Conservation (phyloP, 805 yeast species). For the Saturnispora kantuleensis region DNA sequence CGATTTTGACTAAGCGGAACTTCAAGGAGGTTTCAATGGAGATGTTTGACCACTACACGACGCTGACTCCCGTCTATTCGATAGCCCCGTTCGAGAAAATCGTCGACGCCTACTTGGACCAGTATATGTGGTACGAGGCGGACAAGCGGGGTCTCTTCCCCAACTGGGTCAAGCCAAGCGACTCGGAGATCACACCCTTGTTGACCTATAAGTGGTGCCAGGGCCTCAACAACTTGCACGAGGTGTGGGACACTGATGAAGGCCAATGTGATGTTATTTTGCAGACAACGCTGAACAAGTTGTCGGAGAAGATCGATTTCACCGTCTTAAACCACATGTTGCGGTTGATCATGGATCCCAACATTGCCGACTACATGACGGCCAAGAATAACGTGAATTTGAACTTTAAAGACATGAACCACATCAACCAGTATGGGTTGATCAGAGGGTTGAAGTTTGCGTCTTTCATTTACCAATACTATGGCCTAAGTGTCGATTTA, state of each 20-base stretch:
- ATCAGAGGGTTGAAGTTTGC: constrained; percentile 86
- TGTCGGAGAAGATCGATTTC: constrained; percentile 81
- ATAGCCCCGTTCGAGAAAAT: constrained; percentile 91
- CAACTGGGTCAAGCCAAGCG: constrained; percentile 93
- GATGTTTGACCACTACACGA: constrained; percentile 85
- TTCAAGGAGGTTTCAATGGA: constrained; percentile 83
- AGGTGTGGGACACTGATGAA: constrained; percentile 67
- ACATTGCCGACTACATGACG: constrained; percentile 88
- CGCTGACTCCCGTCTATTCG: constrained; percentile 74
- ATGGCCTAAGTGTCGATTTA: constrained; percentile 78
- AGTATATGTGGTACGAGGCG: constrained; percentile 92
- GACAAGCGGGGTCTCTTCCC: constrained; percentile 84
- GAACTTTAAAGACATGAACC: constrained; percentile 90
- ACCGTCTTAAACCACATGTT: constrained; percentile 76
- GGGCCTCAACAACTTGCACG: constrained; percentile 68
- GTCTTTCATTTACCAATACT: constrained; percentile 81
- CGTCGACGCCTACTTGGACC: constrained; percentile 93
- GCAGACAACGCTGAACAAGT: constrained; percentile 60
- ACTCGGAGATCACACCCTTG: constrained; percentile 85
- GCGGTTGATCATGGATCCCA: constrained; percentile 75
- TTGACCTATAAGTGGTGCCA: constrained; percentile 91
- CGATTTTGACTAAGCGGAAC: constrained; percentile 76
- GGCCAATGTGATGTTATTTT: constrained; percentile 79
- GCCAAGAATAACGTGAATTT: constrained; percentile 79
- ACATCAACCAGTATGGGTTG: constrained; percentile 80